Evolutionary conservation across 2,329 filamentous ascomycete genomes (phyloP).

Genomic region (Epichloe hybrida): DNA sequence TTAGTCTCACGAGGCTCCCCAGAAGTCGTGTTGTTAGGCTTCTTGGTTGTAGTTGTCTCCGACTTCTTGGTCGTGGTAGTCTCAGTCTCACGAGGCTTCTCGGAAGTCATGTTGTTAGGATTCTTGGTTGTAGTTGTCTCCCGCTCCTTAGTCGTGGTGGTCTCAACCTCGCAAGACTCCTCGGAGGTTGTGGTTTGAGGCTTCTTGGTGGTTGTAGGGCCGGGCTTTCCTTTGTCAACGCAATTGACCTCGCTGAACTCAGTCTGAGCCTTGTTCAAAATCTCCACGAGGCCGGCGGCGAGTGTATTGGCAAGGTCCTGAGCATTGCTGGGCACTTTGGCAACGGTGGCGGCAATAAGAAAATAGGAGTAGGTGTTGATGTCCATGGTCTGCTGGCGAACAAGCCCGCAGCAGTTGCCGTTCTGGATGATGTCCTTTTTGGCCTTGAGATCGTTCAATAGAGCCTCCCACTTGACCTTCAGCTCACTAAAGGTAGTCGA

Average conservation of each 20-base stretch:
- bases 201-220: neutral
- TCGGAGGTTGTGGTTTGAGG: neutral
- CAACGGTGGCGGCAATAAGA: neutral
- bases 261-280: neutral
- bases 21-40: too few relatives aligned
- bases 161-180: neutral
- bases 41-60: too few relatives aligned
- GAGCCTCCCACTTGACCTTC: neutral
- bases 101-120: too few relatives aligned
- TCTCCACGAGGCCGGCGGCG: neutral
- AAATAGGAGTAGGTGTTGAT: neutral
- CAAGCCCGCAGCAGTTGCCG: neutral
- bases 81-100: too few relatives aligned
- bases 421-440: constrained; percentile 2
- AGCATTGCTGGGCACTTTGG: neutral
- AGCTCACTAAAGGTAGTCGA: neutral
- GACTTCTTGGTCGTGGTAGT: too few relatives aligned
- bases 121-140: too few relatives aligned
- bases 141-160: neutral
- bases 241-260: constrained; percentile 4
- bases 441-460: neutral
- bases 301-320: neutral
- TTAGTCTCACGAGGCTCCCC: too few relatives aligned
- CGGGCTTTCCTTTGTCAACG: neutral
- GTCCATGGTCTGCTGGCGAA: neutral